A percentile compares a stretch with the other conserved stretches of the same genome.
Evolutionary conservation across 106 monocot genomes (phyloP).

Genomic region (Apostasia shenzhenica): DNA sequence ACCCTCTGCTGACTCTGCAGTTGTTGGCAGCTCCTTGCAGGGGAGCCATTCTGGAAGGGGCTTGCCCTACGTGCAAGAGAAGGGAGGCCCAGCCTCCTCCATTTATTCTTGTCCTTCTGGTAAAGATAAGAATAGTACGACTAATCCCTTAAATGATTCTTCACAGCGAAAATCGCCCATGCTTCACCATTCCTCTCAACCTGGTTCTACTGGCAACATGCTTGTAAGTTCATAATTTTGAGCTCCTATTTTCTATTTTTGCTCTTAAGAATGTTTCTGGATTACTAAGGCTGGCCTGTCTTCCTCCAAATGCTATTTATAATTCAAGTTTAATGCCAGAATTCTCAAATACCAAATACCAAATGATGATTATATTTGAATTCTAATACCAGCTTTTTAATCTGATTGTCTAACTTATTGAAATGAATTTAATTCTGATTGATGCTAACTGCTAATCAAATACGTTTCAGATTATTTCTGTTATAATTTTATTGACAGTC

Average conservation of each 20-base stretch:
- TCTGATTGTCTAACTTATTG: neutral
- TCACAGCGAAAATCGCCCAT: constrained; percentile 49
- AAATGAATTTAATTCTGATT: no score
- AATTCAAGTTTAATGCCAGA: no score
- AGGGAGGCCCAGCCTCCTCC: constrained; percentile 4
- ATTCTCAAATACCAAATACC: no score
- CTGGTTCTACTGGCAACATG: constrained; percentile 43
- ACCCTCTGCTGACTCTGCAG: constrained; percentile 42
- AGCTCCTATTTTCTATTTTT: neutral
- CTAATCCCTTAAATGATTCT: constrained; percentile 20
- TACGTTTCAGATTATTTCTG: no score
- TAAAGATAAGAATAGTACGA: constrained; percentile 34
- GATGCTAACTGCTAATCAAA: no score
- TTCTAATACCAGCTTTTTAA: neutral
- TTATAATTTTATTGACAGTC: no score
- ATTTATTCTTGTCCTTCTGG: constrained; percentile 7
- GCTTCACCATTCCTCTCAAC: constrained; percentile 38
- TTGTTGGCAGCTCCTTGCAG: constrained; percentile 37
- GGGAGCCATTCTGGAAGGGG: constrained; percentile 34
- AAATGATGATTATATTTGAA: neutral
- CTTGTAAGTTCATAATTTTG: constrained; percentile 35
- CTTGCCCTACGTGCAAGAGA: constrained; percentile 28
- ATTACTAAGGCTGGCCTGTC: no score
- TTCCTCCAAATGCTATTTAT: no score
- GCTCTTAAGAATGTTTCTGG: neutral